Conservation (phyloP, 257 asterid species). For the Ophiorrhiza pumila region DNA sequence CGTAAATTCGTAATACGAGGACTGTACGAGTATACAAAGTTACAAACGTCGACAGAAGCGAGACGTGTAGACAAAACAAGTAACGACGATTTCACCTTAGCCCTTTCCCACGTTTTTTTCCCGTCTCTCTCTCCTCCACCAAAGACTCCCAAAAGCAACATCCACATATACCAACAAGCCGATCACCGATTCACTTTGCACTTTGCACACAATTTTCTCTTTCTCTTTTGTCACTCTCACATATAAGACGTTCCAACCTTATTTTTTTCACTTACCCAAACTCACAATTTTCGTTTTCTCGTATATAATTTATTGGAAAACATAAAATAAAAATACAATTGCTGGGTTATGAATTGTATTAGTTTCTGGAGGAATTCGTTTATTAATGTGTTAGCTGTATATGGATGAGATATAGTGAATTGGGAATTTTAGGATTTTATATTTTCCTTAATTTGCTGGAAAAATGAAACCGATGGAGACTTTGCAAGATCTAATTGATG, state of each 20-base stretch:
- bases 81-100: constrained; percentile 30
- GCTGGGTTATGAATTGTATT: neutral
- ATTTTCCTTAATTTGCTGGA: neutral
- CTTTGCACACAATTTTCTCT: neutral
- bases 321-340: no score
- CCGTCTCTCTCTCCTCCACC: constrained; percentile 27
- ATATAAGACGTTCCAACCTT: no score
- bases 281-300: neutral
- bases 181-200: constrained; percentile 8
- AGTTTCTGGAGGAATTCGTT: neutral
- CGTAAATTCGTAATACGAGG: no score
- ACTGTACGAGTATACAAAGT: no score
- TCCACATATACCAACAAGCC: no score
- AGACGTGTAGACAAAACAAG: constrained; percentile 12
- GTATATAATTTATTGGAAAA: no score
- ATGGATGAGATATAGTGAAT: constrained; percentile 8
- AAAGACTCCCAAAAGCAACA: no score
- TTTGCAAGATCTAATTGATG: constrained; percentile 92
- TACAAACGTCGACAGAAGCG: no score
- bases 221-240: no score
- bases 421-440: constrained; percentile 33
- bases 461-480: constrained; percentile 71
- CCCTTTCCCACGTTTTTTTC: constrained; percentile 30
- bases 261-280: neutral
- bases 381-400: neutral